These are phyloP conservation scores for Phytophthora rubi DNA, from an alignment of 352 stramenopile genomes.

Conservation along the genomic window DNA sequence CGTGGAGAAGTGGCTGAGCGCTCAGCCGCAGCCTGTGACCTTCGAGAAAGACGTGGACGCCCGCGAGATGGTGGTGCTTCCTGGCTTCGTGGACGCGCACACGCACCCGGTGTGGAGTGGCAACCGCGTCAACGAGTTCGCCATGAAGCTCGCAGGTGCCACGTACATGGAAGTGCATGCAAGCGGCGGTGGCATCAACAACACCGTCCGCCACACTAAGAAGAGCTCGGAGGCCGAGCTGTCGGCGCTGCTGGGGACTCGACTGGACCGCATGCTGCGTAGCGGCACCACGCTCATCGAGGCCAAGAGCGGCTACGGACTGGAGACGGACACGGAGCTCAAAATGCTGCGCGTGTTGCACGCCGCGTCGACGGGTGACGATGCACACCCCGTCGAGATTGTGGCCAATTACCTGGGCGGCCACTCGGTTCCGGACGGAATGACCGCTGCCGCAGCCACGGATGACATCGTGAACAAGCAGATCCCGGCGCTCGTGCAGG, in stretches of 20 bases:
- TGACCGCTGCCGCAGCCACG: constrained; percentile 64
- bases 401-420: constrained; percentile 80
- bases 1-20: constrained; percentile 59
- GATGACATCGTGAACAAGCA: constrained; percentile 79
- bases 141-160: constrained; percentile 86
- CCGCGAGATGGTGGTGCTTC: constrained; percentile 71
- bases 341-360: constrained; percentile 89
- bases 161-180: constrained; percentile 89
- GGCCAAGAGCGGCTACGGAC: constrained; percentile 84
- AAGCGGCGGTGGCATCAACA: constrained; percentile 81
- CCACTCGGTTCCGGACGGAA: constrained; percentile 80
- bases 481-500: constrained; percentile 70
- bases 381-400: constrained; percentile 70
- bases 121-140: constrained; percentile 87
- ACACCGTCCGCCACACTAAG: constrained; percentile 75
- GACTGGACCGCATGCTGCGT: constrained; percentile 79
- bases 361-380: constrained; percentile 39
- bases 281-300: constrained; percentile 81
- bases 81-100: constrained; percentile 83
- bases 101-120: constrained; percentile 88
- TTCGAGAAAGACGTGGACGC: constrained; percentile 81
- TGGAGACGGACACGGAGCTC: constrained; percentile 83
- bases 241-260: constrained; percentile 46
- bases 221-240: constrained; percentile 73
- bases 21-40: constrained; percentile 62